Evolutionary conservation across 768 basidiomycete species (phyloP), one percentile per base, ranked within the genome.

Genomic region (Psilocybe azurescens): DNA sequence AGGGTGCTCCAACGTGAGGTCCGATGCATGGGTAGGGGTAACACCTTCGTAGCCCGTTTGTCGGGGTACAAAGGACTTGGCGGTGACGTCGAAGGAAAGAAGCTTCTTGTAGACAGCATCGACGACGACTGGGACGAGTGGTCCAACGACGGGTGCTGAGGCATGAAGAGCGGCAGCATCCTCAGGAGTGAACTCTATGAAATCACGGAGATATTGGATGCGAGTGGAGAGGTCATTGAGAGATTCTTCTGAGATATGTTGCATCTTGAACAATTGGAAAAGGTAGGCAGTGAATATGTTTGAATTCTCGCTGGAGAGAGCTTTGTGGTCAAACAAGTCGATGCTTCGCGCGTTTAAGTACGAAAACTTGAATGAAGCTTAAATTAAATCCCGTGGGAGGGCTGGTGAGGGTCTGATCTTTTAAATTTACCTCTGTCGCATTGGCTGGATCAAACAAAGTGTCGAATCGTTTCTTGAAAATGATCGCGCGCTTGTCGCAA

Each of bases 81-180:
- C 69, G n/a, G 82, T 83, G 59, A 82, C 78, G 56, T 78, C 78
- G 65, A 81, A 84, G 2, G 69, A 69, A 18, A 74, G 57, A 32
- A 84, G 74, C 63, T 81, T 82, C 30, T 74, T 74, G 62, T 84
- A 83, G 57, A 83, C 76, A 3, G 72, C 67, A 61, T 84, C 81
- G 44, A 84, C 79, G 29, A 82, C 70, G 18, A 70, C 59, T 0
- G 82, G 79, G 8, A 83, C 79, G 33, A 81, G 70, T 0, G 78
- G 79, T 6, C 77, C 75, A 8, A 84, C 73, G 16, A 77, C 66
- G 5, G 78, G 75, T 18, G 74, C 74, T 1, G 81, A 74, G 39
- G 79, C 75, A 41, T 76, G 78, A 30, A 83, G 73, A 30, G 77
- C 72, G 1, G 75, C 79, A n/a, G 77, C 75, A 65, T 84, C 82